Evolutionary conservation across 2,329 filamentous ascomycete genomes (phyloP), one percentile per base, ranked within the genome.

Genomic region (Xylariales sp.): DNA sequence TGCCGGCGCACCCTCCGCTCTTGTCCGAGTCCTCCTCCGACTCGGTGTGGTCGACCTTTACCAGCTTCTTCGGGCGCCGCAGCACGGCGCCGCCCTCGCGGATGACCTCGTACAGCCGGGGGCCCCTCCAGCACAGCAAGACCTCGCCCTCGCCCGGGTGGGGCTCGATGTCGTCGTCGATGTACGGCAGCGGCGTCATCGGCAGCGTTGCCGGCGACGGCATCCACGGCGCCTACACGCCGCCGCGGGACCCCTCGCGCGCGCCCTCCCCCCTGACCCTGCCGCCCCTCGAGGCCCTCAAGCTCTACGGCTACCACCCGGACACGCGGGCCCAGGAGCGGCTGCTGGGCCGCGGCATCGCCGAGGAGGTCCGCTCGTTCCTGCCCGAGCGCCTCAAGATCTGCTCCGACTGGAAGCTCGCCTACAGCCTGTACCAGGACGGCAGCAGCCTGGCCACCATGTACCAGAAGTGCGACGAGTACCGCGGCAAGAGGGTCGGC

Each of bases 321-420:
- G 72, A 71, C 51, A 88, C 83, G 4, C 65, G 71, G 14, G 51
- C 64, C 14, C 72, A 70, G 24, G 81, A 79, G 32, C 76, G 78
- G 48, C 69, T 97, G 37, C 71, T 98, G 40, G 83, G 75, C 14
- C 68, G 70, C 34, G 75, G 81, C 10, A 69, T 97, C 20, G 93
- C 91, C 3, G 93, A 97, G 65, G 93, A 97, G 67, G 95, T 97
- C 40, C 77, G 93, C 33, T 76, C 94, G 27, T 81, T 97, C 53
- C 70, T 97, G 16, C 93, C 93, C 1, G 81, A 94, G 48, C 76
- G 93, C 33, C 66, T 97, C 43, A 88, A 95, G 61, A 80, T 98
- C 30, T 78, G 84, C 43, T 90, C 96, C 50, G 79, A 84, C 44
- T 98, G 93, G 93, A 75, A 74, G 38, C 67, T 97, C 35, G 76